These are phyloP conservation scores for Colletotrichum cereale DNA, from an alignment of 2,329 filamentous ascomycete genomes.

Conservation along the genomic window DNA sequence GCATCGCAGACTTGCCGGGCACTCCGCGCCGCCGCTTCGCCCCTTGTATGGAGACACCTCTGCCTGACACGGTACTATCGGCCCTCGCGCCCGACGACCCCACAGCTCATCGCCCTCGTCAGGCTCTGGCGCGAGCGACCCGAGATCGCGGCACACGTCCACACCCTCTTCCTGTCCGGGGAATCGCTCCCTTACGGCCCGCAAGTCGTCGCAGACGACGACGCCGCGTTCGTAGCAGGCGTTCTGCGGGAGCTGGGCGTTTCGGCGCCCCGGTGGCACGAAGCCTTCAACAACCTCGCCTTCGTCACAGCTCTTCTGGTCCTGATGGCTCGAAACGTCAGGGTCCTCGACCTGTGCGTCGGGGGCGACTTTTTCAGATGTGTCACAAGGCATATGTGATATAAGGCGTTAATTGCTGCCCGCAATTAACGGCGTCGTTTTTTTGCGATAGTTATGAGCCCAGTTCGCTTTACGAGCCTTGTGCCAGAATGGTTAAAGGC, in stretches of 20 bases:
- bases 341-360: neutral
- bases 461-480: no score
- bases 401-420: no score
- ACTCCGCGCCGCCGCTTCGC: neutral
- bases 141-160: neutral
- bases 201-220: neutral
- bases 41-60: neutral
- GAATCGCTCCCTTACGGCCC: neutral
- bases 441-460: no score
- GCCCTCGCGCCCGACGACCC: neutral
- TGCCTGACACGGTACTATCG: neutral
- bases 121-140: neutral
- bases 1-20: neutral
- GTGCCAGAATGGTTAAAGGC: no score
- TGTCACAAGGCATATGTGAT: no score
- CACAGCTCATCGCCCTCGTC: neutral
- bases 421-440: no score
- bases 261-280: neutral
- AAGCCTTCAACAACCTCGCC: neutral
- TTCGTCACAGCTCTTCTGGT: neutral
- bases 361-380: neutral
- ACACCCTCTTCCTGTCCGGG: neutral
- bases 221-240: neutral
- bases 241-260: neutral
- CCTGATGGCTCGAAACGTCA: neutral